These are phyloP conservation scores for Lycium ferocissimum DNA, from an alignment of 257 asterid genomes.

Conservation along the genomic window DNA sequence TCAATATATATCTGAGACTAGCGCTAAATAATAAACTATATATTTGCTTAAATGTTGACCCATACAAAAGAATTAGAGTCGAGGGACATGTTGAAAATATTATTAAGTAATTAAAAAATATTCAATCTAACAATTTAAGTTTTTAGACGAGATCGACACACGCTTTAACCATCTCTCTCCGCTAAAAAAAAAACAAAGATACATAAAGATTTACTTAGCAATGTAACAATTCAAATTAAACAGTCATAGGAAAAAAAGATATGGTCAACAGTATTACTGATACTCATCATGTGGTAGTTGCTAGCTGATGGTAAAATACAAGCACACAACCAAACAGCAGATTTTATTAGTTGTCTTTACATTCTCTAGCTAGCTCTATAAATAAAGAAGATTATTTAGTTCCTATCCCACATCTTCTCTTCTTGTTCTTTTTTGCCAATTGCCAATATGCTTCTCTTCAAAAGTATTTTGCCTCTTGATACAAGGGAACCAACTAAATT, in stretches of 20 bases:
- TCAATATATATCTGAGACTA: too few relatives aligned
- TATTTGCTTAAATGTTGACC: too few relatives aligned
- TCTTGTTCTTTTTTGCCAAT: not conserved
- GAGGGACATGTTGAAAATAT: not conserved
- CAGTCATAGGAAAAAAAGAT: not conserved
- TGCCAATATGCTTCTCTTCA: not conserved
- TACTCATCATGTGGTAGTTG: too few relatives aligned
- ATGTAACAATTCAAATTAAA: not conserved
- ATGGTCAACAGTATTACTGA: too few relatives aligned
- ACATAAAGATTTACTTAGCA: not conserved
- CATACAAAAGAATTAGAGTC: too few relatives aligned
- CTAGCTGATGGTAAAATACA: too few relatives aligned
- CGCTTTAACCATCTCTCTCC: too few relatives aligned
- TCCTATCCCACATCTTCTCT: not conserved
- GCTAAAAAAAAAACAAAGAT: not conserved
- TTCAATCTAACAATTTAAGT: too few relatives aligned
- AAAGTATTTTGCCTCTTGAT: not conserved
- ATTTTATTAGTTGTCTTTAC: not conserved
- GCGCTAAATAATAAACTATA: too few relatives aligned
- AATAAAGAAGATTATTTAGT: not conserved
- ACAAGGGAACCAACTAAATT: not conserved
- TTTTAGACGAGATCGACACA: too few relatives aligned
- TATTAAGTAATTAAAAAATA: too few relatives aligned
- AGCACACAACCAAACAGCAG: too few relatives aligned
- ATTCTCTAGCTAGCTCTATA: not conserved